A percentile compares a stretch with the other conserved stretches of the same genome.
phyloP scores from a whole-genome alignment of 345 rosid genomes.

The Rhodomyrtus tomentosa region DNA sequence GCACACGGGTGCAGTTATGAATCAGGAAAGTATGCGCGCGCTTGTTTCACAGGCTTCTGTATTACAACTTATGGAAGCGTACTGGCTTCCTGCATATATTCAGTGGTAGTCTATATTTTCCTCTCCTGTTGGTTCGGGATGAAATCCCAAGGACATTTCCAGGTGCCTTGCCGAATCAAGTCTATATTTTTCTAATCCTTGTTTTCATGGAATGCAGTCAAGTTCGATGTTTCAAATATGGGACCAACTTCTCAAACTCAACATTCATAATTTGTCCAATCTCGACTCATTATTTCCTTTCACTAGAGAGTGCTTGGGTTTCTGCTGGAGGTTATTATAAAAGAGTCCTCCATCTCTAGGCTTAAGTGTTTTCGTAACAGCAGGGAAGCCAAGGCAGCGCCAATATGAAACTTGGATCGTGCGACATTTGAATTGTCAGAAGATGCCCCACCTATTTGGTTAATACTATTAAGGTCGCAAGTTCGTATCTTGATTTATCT shows the following conservation, averaged over 20 bases:
- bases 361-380: not conserved
- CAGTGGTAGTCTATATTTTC: not conserved
- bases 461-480: not conserved
- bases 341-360: not conserved
- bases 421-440: not conserved
- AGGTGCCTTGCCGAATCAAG: not conserved
- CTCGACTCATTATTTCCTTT: not conserved
- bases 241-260: not conserved
- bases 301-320: not conserved
- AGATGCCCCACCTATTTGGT: not conserved
- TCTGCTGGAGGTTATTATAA: not conserved
- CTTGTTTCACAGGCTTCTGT: not conserved
- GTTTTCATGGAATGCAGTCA: not conserved
- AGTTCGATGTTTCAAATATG: not conserved
- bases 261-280: not conserved
- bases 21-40: fast-evolving
- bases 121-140: not conserved
- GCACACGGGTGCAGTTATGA: not conserved
- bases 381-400: not conserved
- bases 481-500: not conserved
- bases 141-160: not conserved
- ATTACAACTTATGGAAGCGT: not conserved
- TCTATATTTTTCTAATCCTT: not conserved
- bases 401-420: not conserved
- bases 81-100: not conserved